Percentiles rank a stretch among this genome's conserved stretches.
Evolutionary conservation across 192 early-diverging fungal genomes (phyloP).

Genomic region (Coemansia sp.): DNA sequence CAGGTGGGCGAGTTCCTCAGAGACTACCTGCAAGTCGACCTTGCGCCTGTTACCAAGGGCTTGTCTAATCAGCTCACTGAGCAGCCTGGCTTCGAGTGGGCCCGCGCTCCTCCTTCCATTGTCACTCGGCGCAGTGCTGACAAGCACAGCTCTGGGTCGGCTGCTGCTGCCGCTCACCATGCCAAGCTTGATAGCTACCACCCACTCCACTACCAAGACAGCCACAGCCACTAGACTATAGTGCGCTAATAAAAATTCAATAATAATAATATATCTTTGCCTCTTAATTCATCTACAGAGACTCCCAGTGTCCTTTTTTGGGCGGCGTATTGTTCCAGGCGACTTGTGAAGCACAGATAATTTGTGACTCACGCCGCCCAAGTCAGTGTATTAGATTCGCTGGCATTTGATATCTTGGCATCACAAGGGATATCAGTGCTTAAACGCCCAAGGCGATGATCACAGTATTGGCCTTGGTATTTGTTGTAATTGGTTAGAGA

Average conservation of each 20-base stretch:
- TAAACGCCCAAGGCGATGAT: too few relatives aligned
- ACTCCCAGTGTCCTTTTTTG: constrained; percentile 7
- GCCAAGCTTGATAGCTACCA: constrained; percentile 10
- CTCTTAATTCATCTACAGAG: neutral
- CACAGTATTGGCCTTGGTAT: too few relatives aligned
- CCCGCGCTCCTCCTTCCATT: neutral
- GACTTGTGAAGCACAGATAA: constrained; percentile 13
- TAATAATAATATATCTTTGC: neutral
- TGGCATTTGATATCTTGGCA: too few relatives aligned
- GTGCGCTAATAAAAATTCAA: neutral
- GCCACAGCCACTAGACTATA: constrained; percentile 2
- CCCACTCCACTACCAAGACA: neutral
- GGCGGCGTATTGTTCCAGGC: constrained; percentile 9
- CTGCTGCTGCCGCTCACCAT: constrained; percentile 1
- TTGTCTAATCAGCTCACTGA: constrained; percentile 40
- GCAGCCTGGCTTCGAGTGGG: constrained; percentile 12
- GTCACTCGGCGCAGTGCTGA: constrained; percentile 1
- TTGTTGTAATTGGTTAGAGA: too few relatives aligned
- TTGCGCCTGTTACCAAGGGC: constrained; percentile 52
- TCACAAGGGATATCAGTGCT: too few relatives aligned
- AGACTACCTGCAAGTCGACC: constrained; percentile 59
- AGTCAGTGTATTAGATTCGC: too few relatives aligned
- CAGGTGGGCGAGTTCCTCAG: constrained; percentile 64
- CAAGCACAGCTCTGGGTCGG: neutral
- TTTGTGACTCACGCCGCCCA: too few relatives aligned